Conservation (phyloP, 225 moss, liverwort and hornwort genomes). For the Pleurozium schreberi region DNA sequence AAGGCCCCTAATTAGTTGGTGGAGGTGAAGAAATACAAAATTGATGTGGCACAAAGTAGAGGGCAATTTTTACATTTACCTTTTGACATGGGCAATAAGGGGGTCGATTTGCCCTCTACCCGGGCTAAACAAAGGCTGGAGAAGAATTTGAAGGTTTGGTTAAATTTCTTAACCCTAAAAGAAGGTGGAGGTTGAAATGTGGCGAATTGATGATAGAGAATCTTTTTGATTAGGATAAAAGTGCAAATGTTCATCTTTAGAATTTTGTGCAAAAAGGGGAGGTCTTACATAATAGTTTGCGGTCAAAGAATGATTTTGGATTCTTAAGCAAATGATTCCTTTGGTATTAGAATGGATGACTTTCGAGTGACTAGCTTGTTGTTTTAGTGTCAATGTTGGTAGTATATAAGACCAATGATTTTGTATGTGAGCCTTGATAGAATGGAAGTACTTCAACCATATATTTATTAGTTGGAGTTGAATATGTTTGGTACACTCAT, state of each 20-base stretch:
- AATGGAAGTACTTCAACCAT: rapidly evolving
- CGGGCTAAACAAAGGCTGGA: not conserved
- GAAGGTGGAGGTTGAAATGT: not conserved
- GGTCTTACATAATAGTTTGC: not conserved
- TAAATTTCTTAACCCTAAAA: not conserved
- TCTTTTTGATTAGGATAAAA: not conserved
- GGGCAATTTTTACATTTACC: too few relatives aligned
- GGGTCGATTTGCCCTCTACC: too few relatives aligned
- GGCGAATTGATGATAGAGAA: not conserved
- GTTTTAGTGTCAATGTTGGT: not conserved
- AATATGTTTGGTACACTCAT: not conserved
- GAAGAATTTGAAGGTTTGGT: not conserved
- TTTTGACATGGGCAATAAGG: too few relatives aligned
- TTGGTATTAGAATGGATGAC: rapidly evolving
- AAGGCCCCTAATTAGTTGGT: too few relatives aligned
- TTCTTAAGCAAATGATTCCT: not conserved
- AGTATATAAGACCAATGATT: not conserved
- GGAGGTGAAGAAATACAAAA: too few relatives aligned
- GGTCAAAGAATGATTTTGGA: not conserved
- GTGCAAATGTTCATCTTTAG: not conserved
- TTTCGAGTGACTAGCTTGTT: rapidly evolving
- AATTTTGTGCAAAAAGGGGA: not conserved
- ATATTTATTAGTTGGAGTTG: not conserved
- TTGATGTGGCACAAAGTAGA: too few relatives aligned
- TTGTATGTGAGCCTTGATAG: not conserved